phyloP scores from a whole-genome alignment of 2,329 filamentous ascomycete genomes.

The Colletotrichum nymphaeae region DNA sequence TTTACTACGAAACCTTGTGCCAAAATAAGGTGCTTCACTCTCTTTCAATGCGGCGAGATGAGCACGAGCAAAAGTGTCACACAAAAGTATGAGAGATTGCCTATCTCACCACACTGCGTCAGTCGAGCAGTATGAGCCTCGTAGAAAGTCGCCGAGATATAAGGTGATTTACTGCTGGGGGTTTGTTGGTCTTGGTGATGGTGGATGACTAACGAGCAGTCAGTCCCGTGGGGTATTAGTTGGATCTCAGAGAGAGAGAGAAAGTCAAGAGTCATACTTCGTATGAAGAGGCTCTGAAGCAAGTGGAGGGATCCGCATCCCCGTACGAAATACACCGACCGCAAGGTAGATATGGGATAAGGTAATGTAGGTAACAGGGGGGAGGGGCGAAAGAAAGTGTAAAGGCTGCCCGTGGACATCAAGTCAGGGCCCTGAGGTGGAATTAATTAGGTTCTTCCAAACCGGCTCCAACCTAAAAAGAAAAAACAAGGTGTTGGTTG shows the following conservation, averaged over 20 bases:
- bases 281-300: too few species aligned
- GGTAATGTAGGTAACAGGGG: background rate
- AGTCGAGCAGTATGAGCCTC: too few species aligned
- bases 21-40: slow-evolving; percentile 2
- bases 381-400: background rate
- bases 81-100: background rate
- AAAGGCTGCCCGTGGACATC: background rate
- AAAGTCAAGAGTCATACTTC: too few species aligned
- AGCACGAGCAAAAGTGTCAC: background rate
- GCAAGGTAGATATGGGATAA: background rate
- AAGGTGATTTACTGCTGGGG: too few species aligned
- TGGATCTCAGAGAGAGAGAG: background rate
- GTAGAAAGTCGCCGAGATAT: too few species aligned
- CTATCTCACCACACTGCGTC: too few species aligned
- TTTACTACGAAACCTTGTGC: slow-evolving; percentile 17
- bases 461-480: background rate
- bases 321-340: background rate
- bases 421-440: background rate
- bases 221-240: background rate
- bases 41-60: background rate
- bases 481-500: slow-evolving; percentile 12
- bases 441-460: background rate
- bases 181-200: background rate
- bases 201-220: background rate
- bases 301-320: too few species aligned